Evolutionary conservation across 306 rosid genomes (phyloP).

Genomic region (Nissolia schottii): DNA sequence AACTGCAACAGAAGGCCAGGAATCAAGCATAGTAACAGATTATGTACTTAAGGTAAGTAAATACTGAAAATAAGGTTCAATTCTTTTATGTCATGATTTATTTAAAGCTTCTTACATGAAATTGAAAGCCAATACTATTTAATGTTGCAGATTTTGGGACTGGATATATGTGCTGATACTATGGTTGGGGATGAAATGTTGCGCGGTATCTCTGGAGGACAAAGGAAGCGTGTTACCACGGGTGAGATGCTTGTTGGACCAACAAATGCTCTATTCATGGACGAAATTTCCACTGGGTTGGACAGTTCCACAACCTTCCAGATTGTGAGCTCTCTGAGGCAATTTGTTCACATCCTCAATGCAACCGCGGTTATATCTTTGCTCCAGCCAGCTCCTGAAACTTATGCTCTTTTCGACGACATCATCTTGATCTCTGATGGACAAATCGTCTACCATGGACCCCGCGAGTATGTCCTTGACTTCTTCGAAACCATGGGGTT

Average conservation of each 20-base stretch:
- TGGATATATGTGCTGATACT: conserved; percentile 82
- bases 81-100: not conserved
- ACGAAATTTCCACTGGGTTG: conserved; percentile 52
- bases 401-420: conserved; percentile 48
- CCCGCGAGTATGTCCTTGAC: conserved; percentile 39
- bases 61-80: not conserved
- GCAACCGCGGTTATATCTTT: conserved; percentile 46
- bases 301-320: conserved; percentile 56
- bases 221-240: conserved; percentile 72
- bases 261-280: conserved; percentile 51
- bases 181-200: conserved; percentile 83
- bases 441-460: conserved; percentile 47
- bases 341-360: conserved; percentile 38
- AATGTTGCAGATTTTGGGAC: conserved; percentile 62
- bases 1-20: conserved; percentile 48
- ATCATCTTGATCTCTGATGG: conserved; percentile 47
- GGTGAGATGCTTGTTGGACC: conserved; percentile 65
- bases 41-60: conserved; percentile 72
- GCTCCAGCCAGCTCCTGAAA: conserved; percentile 55
- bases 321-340: conserved; percentile 41
- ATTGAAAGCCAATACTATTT: not conserved
- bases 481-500: conserved; percentile 49
- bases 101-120: not conserved
- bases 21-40: conserved; percentile 59
- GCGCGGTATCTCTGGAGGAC: conserved; percentile 85